Percentiles rank a stretch among this genome's conserved stretches.
Conservation (phyloP, 1,139 yeast genomes). For the Saccharomyces hybrid region DNA sequence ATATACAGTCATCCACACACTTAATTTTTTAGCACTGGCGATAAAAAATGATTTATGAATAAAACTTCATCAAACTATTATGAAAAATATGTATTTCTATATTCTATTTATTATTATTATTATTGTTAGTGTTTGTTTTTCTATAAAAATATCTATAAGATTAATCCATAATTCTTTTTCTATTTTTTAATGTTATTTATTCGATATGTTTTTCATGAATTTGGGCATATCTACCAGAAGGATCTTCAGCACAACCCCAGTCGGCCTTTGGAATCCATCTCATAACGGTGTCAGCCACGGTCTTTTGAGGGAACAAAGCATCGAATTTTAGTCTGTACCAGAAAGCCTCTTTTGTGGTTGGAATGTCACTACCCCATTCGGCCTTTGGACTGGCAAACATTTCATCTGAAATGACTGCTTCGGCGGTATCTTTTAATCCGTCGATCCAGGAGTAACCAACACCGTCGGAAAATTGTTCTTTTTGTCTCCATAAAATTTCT, state of each 20-base stretch:
- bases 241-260: constrained; percentile 99
- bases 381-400: constrained; percentile 83
- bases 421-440: constrained; percentile 92
- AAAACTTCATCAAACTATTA: background rate
- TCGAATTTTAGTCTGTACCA: constrained; percentile 97
- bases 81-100: background rate
- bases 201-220: constrained; percentile 63
- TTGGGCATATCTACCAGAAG: constrained; percentile 92
- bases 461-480: constrained; percentile 98
- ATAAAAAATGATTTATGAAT: background rate
- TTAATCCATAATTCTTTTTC: constrained; percentile 2
- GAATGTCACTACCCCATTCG: constrained; percentile 91
- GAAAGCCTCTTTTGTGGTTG: constrained; percentile 97
- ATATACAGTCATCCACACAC: background rate
- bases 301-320: constrained; percentile 77
- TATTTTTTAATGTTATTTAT: constrained; percentile 6
- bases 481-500: constrained; percentile 97
- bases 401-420: constrained; percentile 76
- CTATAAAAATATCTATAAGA: background rate
- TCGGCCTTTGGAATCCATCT: constrained; percentile 99
- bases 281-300: constrained; percentile 95
- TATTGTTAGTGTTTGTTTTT: background rate
- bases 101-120: background rate
- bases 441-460: constrained; percentile 99
- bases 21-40: background rate